Evolutionary conservation across 2,329 filamentous ascomycete genomes (phyloP).

Genomic region (Fusarium falciforme): DNA sequence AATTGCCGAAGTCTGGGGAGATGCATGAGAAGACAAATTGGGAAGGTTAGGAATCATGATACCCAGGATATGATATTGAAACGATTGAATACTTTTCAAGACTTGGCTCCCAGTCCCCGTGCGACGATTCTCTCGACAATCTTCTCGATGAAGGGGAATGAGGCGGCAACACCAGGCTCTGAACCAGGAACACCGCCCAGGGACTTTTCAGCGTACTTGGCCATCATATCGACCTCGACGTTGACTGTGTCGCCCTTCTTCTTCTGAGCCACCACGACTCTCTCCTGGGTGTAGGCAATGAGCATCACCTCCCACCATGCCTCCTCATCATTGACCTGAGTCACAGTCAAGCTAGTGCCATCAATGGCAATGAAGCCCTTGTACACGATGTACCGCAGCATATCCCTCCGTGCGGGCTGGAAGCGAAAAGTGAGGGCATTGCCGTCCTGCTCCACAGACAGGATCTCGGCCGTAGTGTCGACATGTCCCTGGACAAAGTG

Average conservation of each 20-base stretch:
- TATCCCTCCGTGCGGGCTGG: conserved; percentile 72
- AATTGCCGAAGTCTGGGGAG: conserved; percentile 79
- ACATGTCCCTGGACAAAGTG: conserved; percentile 99
- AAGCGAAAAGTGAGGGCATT: conserved; percentile 92
- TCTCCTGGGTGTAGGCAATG: conserved; percentile 95
- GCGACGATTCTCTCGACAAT: conserved; percentile 81
- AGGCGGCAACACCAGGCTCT: conserved; percentile 58
- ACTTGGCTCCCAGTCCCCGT: conserved; percentile 59
- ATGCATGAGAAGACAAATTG: conserved; percentile 47
- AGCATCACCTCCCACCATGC: conserved; percentile 98
- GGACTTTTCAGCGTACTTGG: conserved; percentile 91
- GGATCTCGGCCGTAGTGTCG: conserved; percentile 85
- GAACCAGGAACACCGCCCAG: conserved; percentile 76
- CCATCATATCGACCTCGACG: conserved; percentile 90
- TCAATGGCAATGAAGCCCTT: conserved; percentile 97
- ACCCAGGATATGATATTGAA: conserved; percentile 29
- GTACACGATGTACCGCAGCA: conserved; percentile 90
- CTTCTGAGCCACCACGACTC: conserved; percentile 86
- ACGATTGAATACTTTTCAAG: conserved; percentile 20
- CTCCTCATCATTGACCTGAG: conserved; percentile 80
- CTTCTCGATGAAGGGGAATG: conserved; percentile 72
- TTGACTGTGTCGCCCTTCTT: conserved; percentile 84
- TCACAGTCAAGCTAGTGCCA: conserved; percentile 93
- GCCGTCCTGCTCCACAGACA: conserved; percentile 80
- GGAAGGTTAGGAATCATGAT: conserved; percentile 33